Conservation (phyloP, 2,329 filamentous ascomycete species). For the Xylariales sp. region DNA sequence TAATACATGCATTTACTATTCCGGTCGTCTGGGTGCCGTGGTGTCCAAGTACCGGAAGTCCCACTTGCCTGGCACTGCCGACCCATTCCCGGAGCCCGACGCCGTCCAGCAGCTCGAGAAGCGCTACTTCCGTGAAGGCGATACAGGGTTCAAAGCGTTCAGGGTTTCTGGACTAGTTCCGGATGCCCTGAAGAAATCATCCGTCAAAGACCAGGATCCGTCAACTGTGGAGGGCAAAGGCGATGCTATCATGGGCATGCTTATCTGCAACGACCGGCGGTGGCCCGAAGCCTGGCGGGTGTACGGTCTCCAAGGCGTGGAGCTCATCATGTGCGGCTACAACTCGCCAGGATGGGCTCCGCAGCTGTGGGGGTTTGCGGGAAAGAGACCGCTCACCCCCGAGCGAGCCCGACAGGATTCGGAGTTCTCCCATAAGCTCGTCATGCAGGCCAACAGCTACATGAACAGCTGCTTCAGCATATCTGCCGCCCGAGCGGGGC, state of each 20-base stretch:
- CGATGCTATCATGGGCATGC: slow-evolving; percentile 49
- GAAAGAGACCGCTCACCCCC: too few relatives aligned
- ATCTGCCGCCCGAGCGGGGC: slow-evolving; percentile 42
- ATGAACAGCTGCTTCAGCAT: slow-evolving; percentile 49
- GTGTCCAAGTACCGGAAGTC: slow-evolving; percentile 52
- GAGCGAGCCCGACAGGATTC: slow-evolving; percentile 41
- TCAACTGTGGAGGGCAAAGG: slow-evolving; percentile 30
- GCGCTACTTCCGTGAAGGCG: slow-evolving; percentile 46
- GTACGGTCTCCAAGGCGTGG: slow-evolving; percentile 40
- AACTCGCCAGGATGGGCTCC: slow-evolving; percentile 46
- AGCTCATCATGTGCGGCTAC: slow-evolving; percentile 34
- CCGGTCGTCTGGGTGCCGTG: slow-evolving; percentile 32
- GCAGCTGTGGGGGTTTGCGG: slow-evolving; percentile 30
- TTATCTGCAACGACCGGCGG: slow-evolving; percentile 52
- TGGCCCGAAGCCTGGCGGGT: slow-evolving; percentile 50
- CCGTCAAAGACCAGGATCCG: slow-evolving; percentile 11
- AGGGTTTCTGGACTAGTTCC: slow-evolving; percentile 40
- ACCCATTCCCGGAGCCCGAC: slow-evolving; percentile 42
- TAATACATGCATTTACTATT: slow-evolving; percentile 49
- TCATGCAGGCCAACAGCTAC: slow-evolving; percentile 48
- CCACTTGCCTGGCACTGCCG: slow-evolving; percentile 47
- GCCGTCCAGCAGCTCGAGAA: slow-evolving; percentile 53
- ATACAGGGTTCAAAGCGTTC: slow-evolving; percentile 50
- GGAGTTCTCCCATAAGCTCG: slow-evolving; percentile 46
- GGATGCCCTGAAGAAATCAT: slow-evolving; percentile 27